Percentiles rank a stretch among this genome's conserved stretches.
These are phyloP conservation scores for Saccharomycopsis vini DNA, from an alignment of 805 yeast genomes.

Conservation along the genomic window DNA sequence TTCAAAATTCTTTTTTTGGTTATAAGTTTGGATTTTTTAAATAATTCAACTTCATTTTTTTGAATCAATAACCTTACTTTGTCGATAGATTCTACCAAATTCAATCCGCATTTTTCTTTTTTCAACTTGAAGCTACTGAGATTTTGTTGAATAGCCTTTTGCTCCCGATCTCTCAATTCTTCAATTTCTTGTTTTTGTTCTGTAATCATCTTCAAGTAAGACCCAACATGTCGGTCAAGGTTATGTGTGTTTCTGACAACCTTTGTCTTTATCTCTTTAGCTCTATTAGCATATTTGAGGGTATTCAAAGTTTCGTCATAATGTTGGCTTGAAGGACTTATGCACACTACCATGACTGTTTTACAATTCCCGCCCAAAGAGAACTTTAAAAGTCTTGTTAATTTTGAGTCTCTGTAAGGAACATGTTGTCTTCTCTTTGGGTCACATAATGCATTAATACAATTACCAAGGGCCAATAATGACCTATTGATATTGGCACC, in stretches of 20 bases:
- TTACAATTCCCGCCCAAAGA: constrained; percentile 92
- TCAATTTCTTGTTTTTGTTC: constrained; percentile 72
- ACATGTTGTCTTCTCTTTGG: constrained; percentile 59
- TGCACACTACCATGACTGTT: constrained; percentile 93
- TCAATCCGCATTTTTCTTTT: constrained; percentile 32
- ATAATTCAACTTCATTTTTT: constrained; percentile 24
- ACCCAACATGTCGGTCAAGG: constrained; percentile 74
- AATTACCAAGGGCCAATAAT: constrained; percentile 81
- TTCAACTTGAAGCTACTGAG: constrained; percentile 28
- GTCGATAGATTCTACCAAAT: constrained; percentile 35
- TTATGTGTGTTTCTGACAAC: constrained; percentile 64
- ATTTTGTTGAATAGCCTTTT: constrained; percentile 31
- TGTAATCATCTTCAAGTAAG: constrained; percentile 74
- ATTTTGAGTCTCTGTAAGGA: constrained; percentile 85
- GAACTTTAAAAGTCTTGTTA: constrained; percentile 78
- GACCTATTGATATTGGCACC: constrained; percentile 93
- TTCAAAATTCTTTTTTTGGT: constrained; percentile 34
- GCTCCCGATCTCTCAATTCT: constrained; percentile 51
- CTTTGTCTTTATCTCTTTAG: constrained; percentile 83
- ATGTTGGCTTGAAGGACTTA: constrained; percentile 78
- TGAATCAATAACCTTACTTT: constrained; percentile 28
- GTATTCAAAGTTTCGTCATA: constrained; percentile 92
- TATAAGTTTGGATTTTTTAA: constrained; percentile 29
- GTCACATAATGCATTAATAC: constrained; percentile 86
- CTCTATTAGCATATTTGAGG: constrained; percentile 83